Base-by-base conservation (phyloP, 257 asterid genomes). In the Paraleonurus japonicus region DNA sequence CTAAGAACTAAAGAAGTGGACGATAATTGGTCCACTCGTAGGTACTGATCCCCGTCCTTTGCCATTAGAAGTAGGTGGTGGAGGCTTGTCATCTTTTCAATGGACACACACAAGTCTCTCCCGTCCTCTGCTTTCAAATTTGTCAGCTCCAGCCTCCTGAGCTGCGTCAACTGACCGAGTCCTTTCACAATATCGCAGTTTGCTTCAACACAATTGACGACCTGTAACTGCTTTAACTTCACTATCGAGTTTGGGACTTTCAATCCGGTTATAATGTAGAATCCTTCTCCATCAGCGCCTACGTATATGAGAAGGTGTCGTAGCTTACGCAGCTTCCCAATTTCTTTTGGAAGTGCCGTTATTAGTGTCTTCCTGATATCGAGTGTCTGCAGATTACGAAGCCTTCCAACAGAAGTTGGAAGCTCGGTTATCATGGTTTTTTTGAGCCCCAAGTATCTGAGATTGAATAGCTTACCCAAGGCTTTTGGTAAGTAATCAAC, bases 181-280 rank as follows among this genome's bases (percentile, higher is more conserved):
- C 39, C 26, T 50, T 19, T 50, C 26, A 74, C 62, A 28, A 72
- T 20, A 3, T 68, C 79, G 0, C 67, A 45, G 4, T 63, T 59
- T 16, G 76, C 75, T 58, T 61, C 59, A 41, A 11, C 8, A 59
- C 75, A 62, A 32, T 72, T 39, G 12, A 80, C 22, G 8, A 76
- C 81, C 48, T 69, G 84, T 23, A 80, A 39, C 39, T 81, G 67
- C 78, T 70, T 65, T 60, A 78, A 9, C 70, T 65, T 75, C 32
- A 66, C 55, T 15, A 81, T 48, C 11, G 63, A 70, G 16, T 43
- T 23, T 11, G 63, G 78, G 32, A 62, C 73, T 45, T 22, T 50
- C 45, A 72, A 19, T 59, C 82, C 82, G 20, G 5, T 65, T n/a
- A 32, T 17, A 1, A 50, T 55, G 30, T 39, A 24, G 50, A 66